Evolutionary conservation across 1,139 yeast genomes (phyloP).

Genomic region (Suhomyces chickasaworum): DNA sequence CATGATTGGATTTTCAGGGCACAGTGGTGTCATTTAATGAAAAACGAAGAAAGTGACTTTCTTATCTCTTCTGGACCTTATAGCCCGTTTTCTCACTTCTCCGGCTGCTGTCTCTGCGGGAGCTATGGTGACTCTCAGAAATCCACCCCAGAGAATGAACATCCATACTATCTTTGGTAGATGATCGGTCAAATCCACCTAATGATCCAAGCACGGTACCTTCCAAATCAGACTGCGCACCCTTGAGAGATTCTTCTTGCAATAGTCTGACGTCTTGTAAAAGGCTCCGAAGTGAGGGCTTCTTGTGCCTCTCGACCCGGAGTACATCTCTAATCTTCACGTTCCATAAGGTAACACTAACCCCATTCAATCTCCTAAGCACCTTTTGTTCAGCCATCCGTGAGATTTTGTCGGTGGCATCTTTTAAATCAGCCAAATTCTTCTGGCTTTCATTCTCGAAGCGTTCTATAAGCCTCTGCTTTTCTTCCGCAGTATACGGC

Average conservation of each 20-base stretch:
- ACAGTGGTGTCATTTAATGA: no score
- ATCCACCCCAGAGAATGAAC: not conserved
- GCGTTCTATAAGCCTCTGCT: conserved; percentile 34
- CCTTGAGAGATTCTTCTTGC: conserved; percentile 12
- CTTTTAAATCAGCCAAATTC: conserved; percentile 21
- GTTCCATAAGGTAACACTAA: conserved; percentile 45
- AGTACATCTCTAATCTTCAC: conserved; percentile 42
- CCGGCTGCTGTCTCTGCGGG: not conserved
- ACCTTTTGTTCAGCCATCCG: conserved; percentile 31
- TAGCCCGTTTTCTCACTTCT: not conserved
- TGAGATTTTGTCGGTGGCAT: conserved; percentile 20
- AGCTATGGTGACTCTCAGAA: not conserved
- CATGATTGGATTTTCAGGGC: no score
- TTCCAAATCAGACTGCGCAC: conserved; percentile 7
- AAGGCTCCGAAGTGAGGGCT: conserved; percentile 32
- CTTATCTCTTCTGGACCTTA: not conserved
- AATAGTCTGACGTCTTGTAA: conserved; percentile 32
- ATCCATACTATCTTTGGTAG: not conserved
- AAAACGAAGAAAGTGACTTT: not conserved
- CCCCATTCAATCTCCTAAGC: conserved; percentile 39
- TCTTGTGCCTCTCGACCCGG: conserved; percentile 45
- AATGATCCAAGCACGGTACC: conserved; percentile 9
- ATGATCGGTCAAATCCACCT: not conserved
- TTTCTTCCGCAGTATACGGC: conserved; percentile 39
- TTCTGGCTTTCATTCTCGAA: conserved; percentile 26